Base-by-base conservation (phyloP, 768 basidiomycete species). In the Tubosaeta sp. region DNA sequence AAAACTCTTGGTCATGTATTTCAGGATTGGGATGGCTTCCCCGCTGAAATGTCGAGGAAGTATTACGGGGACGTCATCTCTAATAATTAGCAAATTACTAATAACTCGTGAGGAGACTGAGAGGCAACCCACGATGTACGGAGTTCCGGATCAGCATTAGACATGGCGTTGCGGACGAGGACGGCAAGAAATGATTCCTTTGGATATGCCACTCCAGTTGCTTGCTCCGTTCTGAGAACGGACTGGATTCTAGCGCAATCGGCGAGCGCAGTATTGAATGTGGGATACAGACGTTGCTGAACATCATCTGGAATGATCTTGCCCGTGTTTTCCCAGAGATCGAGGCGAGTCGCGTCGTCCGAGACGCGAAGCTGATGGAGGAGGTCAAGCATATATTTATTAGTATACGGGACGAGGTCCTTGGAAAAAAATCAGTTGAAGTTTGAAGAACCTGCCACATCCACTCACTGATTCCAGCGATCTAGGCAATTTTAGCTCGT, bases 31-130 rank as follows among this genome's bases (percentile, higher is more conserved):
- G 9, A 54, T 29, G 0, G 40, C 12, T 18, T 54, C 45, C 11
- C 53, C 53, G 4, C 49, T 44, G 34, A 43, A 32, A 39, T 54
- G 53, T 4, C 50, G 45, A 7, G 53, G 53, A 38, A 54, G 40
- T 21, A 38, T 40, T 24, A 52, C 53, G 0, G 53, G 46, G 16
- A 44, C n/a, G 1, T 53, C 46, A 8, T 55, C 51, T 6, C 54
- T 54, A 21, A 51, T 18, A 19, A 19, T 22, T 11, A 30, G 0
- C 16, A 13, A 8, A 10, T 7, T 35, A 19, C 1, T 39, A 27
- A 7, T 32, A 14, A 32, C 31, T 32, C 12, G 31, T 2, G 10
- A 29, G 10, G 27, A 27, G 27, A 27, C 27, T 9, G 27, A 12
- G 8, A 7, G 19, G 13, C 27, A 27, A 48, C 46, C 9, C 30